Percentiles rank a stretch among this genome's conserved stretches.
phyloP scores from a whole-genome alignment of 257 asterid species.

The Solanum gandarillasii region DNA sequence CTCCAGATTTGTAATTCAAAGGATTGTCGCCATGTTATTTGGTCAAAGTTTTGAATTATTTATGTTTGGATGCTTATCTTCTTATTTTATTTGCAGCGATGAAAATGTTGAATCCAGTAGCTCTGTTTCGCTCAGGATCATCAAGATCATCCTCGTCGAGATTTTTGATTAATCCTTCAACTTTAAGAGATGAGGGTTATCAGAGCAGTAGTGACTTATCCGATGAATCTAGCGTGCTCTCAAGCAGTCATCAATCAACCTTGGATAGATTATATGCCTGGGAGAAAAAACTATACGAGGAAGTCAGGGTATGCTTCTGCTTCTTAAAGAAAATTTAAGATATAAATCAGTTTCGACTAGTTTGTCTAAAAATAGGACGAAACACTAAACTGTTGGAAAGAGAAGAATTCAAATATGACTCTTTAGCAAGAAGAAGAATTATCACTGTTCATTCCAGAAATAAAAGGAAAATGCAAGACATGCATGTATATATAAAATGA shows the following conservation, averaged over 20 bases:
- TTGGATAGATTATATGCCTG: constrained; percentile 77
- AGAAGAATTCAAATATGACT: not conserved
- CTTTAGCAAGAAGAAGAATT: not conserved
- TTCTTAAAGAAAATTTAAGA: not conserved
- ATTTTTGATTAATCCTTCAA: constrained; percentile 42
- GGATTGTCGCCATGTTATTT: not conserved
- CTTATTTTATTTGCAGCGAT: constrained; percentile 35
- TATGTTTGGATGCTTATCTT: not conserved
- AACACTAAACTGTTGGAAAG: not conserved
- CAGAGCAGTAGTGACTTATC: constrained; percentile 64
- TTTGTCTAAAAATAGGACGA: not conserved
- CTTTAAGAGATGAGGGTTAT: constrained; percentile 47
- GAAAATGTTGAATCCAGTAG: constrained; percentile 88
- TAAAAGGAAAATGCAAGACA: not conserved
- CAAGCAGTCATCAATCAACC: constrained; percentile 86
- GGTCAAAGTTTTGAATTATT: not conserved
- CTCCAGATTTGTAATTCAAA: not conserved
- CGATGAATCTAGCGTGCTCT: constrained; percentile 42
- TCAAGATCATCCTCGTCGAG: constrained; percentile 77
- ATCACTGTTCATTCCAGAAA: not conserved
- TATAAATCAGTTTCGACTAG: not conserved
- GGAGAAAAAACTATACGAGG: constrained; percentile 93
- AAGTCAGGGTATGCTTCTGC: constrained; percentile 75
- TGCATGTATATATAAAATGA: not conserved
- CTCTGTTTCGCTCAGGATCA: constrained; percentile 68